Evolutionary conservation across 2,329 filamentous ascomycete species (phyloP), one percentile per base, ranked within the genome.

Genomic region (Cladorrhinum sp.): DNA sequence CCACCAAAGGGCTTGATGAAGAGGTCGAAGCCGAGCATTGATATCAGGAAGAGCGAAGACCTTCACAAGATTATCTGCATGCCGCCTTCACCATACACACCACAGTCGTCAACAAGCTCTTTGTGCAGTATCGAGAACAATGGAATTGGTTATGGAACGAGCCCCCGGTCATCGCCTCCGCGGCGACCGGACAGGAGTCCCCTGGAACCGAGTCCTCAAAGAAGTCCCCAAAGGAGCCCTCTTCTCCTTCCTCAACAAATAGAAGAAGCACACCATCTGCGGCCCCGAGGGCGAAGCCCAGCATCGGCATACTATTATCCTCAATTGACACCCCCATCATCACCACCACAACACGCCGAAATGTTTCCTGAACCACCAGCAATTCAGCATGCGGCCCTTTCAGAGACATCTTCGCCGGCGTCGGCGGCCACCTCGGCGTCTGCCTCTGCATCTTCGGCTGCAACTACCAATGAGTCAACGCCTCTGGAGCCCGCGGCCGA

Each of bases 61-160:
- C 69, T 76, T 57, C 74, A 77, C 66, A 73, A 73, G 62, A 73
- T 76, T 59, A 68, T 73, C 29, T 71, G 70, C 23, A 72, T 76
- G 45, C 75, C 78, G 53, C 71, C 75, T 50, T 68, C 77, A 18
- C 73, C 74, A n/a, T 72, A 69, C 36, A 71, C 68, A 38, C 68
- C 68, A 24, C 66, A 65, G 49, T 67, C 68, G 16, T 69, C 79
- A 23, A 73, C 73, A 50, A 78, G 75, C 64, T 81, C 80, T 69
- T 76, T 81, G 67, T 78, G 75, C 66, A 78, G 75, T 63, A 77
- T 70, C 59, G 75, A 80, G 64, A 71, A 75, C 65, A 45, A 45
- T 45, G 41, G 41, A 45, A 67, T 57, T 20, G 65, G 59, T 49
- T 62, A 63, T 41, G 51, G 45, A 32, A 59, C 61, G 22, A 62